These are phyloP conservation scores for Lasiodiplodia theobromae DNA, from an alignment of 2,329 filamentous ascomycete genomes.

Conservation along the genomic window DNA sequence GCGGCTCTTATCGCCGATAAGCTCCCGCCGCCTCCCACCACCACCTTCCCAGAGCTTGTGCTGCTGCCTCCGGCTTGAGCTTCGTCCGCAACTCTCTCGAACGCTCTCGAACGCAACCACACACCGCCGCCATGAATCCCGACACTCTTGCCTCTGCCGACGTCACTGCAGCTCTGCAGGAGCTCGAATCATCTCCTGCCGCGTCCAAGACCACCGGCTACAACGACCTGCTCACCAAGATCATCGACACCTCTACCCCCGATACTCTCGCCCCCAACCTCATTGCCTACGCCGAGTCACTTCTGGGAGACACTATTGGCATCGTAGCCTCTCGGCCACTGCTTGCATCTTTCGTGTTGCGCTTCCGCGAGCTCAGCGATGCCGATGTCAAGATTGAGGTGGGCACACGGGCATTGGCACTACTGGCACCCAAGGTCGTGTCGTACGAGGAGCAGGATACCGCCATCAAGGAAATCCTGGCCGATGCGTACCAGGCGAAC, in stretches of 20 bases:
- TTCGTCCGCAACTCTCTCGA: neutral
- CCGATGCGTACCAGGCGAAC: conserved; percentile 80
- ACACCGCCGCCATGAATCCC: conserved; percentile 29
- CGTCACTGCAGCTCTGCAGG: conserved; percentile 56
- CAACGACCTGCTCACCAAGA: conserved; percentile 63
- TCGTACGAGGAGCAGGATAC: conserved; percentile 88
- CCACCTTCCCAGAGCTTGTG: conserved; percentile 9
- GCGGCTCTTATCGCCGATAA: neutral
- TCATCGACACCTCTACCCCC: conserved; percentile 56
- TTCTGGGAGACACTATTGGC: conserved; percentile 73
- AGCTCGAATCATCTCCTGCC: conserved; percentile 57
- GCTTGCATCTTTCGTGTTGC: conserved; percentile 69
- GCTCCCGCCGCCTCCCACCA: conserved; percentile 2
- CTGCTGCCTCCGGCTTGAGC: conserved; percentile 8
- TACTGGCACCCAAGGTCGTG: conserved; percentile 70
- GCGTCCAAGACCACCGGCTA: conserved; percentile 63
- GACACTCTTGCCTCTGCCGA: conserved; percentile 58
- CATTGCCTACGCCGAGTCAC: conserved; percentile 69
- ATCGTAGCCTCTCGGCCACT: conserved; percentile 78
- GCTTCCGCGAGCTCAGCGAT: conserved; percentile 67
- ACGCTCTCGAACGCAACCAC: neutral
- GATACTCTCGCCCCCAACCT: conserved; percentile 66
- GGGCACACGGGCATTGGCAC: conserved; percentile 73
- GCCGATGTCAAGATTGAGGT: conserved; percentile 76
- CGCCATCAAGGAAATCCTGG: conserved; percentile 78